Evolutionary conservation across 306 rosid genomes (phyloP).

Genomic region (Crataegus laevigata): DNA sequence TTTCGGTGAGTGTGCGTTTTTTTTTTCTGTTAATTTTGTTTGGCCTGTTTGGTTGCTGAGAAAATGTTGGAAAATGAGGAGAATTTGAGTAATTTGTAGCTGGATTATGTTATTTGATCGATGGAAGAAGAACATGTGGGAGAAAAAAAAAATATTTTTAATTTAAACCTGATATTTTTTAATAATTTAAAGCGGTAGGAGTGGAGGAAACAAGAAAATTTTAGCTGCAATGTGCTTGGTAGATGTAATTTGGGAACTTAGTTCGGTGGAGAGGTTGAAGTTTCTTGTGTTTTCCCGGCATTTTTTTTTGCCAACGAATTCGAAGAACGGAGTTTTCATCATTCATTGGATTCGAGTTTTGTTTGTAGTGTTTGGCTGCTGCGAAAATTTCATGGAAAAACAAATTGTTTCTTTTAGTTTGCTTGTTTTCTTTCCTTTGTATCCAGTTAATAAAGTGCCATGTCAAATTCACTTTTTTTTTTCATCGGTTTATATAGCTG

Average conservation of each 20-base stretch:
- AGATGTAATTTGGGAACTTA: not conserved
- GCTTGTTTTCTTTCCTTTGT: constrained; percentile 25
- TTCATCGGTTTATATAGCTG: not conserved
- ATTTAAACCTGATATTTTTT: not conserved
- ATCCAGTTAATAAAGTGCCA: not conserved
- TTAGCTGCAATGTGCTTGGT: not conserved
- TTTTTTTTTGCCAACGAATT: not conserved
- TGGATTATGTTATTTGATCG: not conserved
- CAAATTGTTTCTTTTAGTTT: not conserved
- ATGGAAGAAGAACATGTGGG: not conserved
- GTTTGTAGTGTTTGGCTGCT: constrained; percentile 26
- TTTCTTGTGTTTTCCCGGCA: not conserved
- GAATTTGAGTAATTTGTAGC: not conserved
- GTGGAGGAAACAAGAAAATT: not conserved
- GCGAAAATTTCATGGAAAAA: constrained; percentile 1
- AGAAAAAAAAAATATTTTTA: not conserved
- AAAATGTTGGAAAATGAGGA: constrained; percentile 6
- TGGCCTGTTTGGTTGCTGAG: not conserved
- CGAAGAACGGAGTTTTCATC: not conserved
- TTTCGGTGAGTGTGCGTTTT: constrained; percentile 36
- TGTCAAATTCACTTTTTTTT: not conserved
- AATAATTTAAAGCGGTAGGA: not conserved
- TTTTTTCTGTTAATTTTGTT: not conserved
- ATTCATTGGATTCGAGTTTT: not conserved
- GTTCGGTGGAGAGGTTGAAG: not conserved